A percentile compares a stretch with the other conserved stretches of the same genome.
Evolutionary conservation across 352 stramenopile species (phyloP).

Genomic region (Pythium aphanidermatum): DNA sequence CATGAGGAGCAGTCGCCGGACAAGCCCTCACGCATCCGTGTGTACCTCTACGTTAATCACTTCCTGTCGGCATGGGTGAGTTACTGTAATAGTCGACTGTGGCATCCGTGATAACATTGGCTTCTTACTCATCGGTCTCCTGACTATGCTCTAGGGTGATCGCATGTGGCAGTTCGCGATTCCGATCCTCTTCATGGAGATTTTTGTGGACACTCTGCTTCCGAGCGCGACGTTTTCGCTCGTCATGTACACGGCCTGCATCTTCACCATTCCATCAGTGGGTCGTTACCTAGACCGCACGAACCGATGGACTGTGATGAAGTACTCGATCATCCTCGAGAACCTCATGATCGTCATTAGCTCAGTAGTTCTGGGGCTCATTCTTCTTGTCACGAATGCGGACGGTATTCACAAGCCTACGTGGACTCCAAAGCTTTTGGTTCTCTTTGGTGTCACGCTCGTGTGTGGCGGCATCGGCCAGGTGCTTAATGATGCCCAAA

Average conservation of each 20-base stretch:
- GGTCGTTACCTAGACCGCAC: slow-evolving; percentile 54
- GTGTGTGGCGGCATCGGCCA: slow-evolving; percentile 66
- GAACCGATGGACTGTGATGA: slow-evolving; percentile 65
- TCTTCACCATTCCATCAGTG: slow-evolving; percentile 63
- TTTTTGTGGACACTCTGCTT: slow-evolving; percentile 77
- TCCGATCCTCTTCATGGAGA: slow-evolving; percentile 81
- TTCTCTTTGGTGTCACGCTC: slow-evolving; percentile 44
- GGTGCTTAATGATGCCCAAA: slow-evolving; percentile 72
- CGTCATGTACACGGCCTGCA: slow-evolving; percentile 67
- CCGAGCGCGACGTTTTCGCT: slow-evolving; percentile 70
- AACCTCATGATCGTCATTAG: slow-evolving; percentile 76
- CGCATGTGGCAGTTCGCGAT: slow-evolving; percentile 80
- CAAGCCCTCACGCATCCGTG: slow-evolving; percentile 30
- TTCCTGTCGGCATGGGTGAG: slow-evolving; percentile 71
- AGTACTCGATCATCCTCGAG: slow-evolving; percentile 64
- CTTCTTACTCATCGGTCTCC: background rate
- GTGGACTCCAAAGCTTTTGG: slow-evolving; percentile 41
- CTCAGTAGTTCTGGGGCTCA: slow-evolving; percentile 46
- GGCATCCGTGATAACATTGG: too few species aligned
- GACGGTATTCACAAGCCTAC: slow-evolving; percentile 43
- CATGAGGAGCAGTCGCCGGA: background rate
- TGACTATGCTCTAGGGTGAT: slow-evolving; percentile 33
- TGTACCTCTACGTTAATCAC: slow-evolving; percentile 71
- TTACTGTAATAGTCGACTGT: too few species aligned
- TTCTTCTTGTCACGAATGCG: slow-evolving; percentile 59